Evolutionary conservation across 257 asterid genomes (phyloP).

Genomic region (Misopates orontium): DNA sequence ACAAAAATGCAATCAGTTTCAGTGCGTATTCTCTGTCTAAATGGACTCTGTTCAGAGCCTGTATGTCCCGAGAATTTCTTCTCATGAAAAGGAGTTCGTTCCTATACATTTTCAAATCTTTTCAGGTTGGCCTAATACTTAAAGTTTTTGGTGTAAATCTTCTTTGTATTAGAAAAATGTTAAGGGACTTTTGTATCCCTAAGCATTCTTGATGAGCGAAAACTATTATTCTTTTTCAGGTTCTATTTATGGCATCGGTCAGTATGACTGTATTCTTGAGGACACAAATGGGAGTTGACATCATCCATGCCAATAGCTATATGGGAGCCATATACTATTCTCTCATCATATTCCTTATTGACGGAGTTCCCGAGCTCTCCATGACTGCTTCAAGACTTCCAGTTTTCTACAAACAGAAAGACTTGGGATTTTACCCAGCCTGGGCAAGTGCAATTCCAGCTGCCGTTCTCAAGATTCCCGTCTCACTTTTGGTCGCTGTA

Average conservation of each 20-base stretch:
- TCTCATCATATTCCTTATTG: constrained; percentile 46
- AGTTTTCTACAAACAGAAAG: constrained; percentile 52
- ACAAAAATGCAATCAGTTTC: constrained; percentile 33
- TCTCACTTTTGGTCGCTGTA: constrained; percentile 42
- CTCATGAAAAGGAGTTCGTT: constrained; percentile 51
- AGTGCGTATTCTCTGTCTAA: constrained; percentile 37
- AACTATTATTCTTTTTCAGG: constrained; percentile 35
- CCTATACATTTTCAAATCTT: constrained; percentile 41
- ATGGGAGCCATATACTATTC: constrained; percentile 52
- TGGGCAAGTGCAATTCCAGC: constrained; percentile 60
- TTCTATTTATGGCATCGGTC: constrained; percentile 38
- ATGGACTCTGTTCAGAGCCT: constrained; percentile 47
- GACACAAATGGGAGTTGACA: constrained; percentile 45
- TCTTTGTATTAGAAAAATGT: not conserved
- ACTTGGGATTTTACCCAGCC: constrained; percentile 46
- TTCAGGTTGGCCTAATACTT: constrained; percentile 33
- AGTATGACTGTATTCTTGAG: constrained; percentile 51
- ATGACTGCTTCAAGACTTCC: constrained; percentile 48
- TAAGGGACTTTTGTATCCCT: not conserved
- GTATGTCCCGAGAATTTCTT: constrained; percentile 50
- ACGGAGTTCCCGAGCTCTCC: constrained; percentile 54
- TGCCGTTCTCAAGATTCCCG: constrained; percentile 46
- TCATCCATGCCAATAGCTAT: constrained; percentile 41
- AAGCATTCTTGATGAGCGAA: not conserved
- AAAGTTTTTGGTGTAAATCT: not conserved